Evolutionary conservation across 305 asterid species (phyloP).

Genomic region (Caryopteris hybrid): DNA sequence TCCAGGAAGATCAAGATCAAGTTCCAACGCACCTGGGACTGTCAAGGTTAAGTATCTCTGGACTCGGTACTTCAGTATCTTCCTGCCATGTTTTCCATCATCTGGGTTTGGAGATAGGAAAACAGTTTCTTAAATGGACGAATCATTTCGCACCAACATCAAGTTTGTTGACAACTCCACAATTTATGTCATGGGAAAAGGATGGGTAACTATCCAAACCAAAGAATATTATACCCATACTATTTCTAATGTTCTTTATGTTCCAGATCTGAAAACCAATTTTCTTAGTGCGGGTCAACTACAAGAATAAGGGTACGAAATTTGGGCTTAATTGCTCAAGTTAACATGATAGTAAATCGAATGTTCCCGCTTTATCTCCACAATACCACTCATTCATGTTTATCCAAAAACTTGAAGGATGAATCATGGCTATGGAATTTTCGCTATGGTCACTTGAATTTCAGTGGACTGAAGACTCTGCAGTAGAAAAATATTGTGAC

Average conservation of each 20-base stretch:
- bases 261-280: constrained; percentile 9
- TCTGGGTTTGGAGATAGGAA: neutral
- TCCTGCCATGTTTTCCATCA: no score
- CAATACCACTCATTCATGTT: neutral
- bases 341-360: neutral
- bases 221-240: neutral
- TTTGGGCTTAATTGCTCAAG: constrained; percentile 7
- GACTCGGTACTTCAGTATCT: no score
- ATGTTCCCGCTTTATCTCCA: neutral
- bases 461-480: neutral
- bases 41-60: no score
- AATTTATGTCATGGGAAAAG: constrained; percentile 12
- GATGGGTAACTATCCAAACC: neutral
- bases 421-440: neutral
- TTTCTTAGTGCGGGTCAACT: constrained; percentile 19
- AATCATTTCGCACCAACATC: neutral
- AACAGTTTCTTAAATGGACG: neutral
- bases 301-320: constrained; percentile 12
- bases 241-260: constrained; percentile 7
- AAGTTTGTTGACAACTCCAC: constrained; percentile 8
- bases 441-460: neutral
- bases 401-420: neutral
- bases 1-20: no score
- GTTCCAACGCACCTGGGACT: no score
- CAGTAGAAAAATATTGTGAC: neutral